Percentiles rank a stretch among this genome's conserved stretches.
These are phyloP conservation scores for Tolypocladium ophioglossoides DNA, from an alignment of 2,329 filamentous ascomycete genomes.

Conservation along the genomic window DNA sequence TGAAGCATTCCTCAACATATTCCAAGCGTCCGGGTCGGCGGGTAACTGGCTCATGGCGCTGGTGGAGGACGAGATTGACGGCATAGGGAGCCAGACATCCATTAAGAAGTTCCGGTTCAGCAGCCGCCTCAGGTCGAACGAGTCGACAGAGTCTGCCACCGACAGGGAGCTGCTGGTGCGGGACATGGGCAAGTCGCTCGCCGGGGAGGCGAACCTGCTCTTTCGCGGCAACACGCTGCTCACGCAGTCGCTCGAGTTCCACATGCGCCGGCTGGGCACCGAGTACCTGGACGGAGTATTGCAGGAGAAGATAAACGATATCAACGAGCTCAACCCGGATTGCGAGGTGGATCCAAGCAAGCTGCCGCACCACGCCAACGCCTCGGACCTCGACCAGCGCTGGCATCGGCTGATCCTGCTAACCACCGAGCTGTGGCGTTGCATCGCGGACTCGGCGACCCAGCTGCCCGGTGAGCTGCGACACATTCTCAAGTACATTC, in stretches of 20 bases:
- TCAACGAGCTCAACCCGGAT: slow-evolving; percentile 81
- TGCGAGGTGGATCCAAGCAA: slow-evolving; percentile 93
- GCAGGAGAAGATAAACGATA: slow-evolving; percentile 75
- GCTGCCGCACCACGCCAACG: slow-evolving; percentile 32
- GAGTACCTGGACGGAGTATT: slow-evolving; percentile 86
- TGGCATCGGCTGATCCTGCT: slow-evolving; percentile 68
- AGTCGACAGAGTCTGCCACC: slow-evolving; percentile 49
- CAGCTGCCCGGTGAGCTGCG: slow-evolving; percentile 73
- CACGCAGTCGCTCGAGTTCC: slow-evolving; percentile 85
- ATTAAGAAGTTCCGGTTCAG: slow-evolving; percentile 65
- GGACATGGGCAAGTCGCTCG: slow-evolving; percentile 68
- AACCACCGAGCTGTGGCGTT: slow-evolving; percentile 77
- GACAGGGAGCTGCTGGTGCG: slow-evolving; percentile 64
- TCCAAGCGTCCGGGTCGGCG: slow-evolving; percentile 78
- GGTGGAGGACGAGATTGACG: slow-evolving; percentile 95
- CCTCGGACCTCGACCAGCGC: slow-evolving; percentile 68
- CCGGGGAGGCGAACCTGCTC: slow-evolving; percentile 83
- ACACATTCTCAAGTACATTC: slow-evolving; percentile 80
- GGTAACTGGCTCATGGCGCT: slow-evolving; percentile 86
- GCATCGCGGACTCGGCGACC: slow-evolving; percentile 63
- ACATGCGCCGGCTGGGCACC: slow-evolving; percentile 89
- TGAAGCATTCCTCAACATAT: slow-evolving; percentile 85
- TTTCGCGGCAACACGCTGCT: slow-evolving; percentile 92
- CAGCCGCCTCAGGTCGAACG: slow-evolving; percentile 58
- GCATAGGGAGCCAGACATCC: slow-evolving; percentile 70